A percentile compares a stretch with the other conserved stretches of the same genome.
phyloP scores from a whole-genome alignment of 2,329 filamentous ascomycete genomes.

The Fusarium sp. region DNA sequence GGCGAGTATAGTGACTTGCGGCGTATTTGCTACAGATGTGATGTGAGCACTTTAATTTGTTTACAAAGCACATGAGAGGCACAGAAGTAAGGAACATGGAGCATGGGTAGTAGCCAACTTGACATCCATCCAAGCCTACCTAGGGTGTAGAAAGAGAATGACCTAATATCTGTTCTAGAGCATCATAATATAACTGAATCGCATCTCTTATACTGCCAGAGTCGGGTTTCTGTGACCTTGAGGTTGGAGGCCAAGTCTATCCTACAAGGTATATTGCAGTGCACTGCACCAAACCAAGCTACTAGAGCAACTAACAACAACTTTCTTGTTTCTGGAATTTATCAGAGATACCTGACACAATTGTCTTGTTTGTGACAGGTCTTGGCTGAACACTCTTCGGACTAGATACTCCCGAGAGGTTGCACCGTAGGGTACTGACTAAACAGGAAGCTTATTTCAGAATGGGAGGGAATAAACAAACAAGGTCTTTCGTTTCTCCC shows the following conservation, averaged over 20 bases:
- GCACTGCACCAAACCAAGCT: not conserved
- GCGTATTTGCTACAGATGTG: not conserved
- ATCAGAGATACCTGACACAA: not conserved
- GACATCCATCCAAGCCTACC: not conserved
- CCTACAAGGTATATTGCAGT: not conserved
- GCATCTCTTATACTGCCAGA: not conserved
- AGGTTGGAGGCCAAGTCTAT: not conserved
- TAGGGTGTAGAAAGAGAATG: not conserved
- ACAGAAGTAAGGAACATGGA: conserved; percentile 8
- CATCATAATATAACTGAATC: not conserved
- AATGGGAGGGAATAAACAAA: not conserved
- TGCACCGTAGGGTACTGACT: not conserved
- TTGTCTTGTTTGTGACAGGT: not conserved
- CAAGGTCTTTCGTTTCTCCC: not conserved
- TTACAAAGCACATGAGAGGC: conserved; percentile 14
- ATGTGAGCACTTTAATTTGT: conserved; percentile 12
- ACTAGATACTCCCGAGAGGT: not conserved
- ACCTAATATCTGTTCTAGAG: not conserved
- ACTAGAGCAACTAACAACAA: not conserved
- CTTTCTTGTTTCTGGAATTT: not conserved
- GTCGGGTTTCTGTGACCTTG: not conserved
- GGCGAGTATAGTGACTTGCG: conserved; percentile 9
- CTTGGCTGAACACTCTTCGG: not conserved
- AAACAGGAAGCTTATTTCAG: not conserved
- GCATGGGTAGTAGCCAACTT: not conserved